Conservation (phyloP, 805 yeast species). For the Monosporozyma servazzii region DNA sequence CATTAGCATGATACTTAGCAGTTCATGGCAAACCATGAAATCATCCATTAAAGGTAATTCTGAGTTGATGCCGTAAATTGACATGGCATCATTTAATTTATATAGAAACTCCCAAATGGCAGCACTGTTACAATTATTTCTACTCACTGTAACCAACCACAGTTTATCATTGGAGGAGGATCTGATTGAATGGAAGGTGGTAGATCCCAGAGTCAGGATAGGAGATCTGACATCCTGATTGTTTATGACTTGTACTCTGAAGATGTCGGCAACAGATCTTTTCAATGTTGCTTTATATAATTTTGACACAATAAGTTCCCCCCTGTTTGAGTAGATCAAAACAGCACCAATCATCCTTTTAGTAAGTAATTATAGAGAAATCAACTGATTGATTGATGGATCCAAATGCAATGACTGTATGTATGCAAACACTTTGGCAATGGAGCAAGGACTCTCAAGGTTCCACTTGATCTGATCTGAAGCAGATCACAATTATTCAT, state of each 20-base stretch:
- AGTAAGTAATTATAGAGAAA: neutral
- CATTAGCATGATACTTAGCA: conserved; percentile 58
- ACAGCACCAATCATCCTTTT: conserved; percentile 67
- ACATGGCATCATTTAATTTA: conserved; percentile 47
- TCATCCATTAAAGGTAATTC: conserved; percentile 53
- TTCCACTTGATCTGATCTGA: neutral
- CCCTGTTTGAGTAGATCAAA: conserved; percentile 68
- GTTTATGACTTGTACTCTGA: conserved; percentile 83
- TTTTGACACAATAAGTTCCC: conserved; percentile 74
- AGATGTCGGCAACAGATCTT: conserved; percentile 74
- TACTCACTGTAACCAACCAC: conserved; percentile 82
- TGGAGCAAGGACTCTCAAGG: too few species aligned
- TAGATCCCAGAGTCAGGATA: conserved; percentile 79
- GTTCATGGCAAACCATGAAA: conserved; percentile 62
- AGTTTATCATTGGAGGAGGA: conserved; percentile 39
- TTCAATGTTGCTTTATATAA: conserved; percentile 67
- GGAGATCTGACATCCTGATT: conserved; percentile 50
- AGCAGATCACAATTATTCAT: neutral
- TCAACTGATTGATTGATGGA: too few species aligned
- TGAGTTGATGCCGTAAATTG: conserved; percentile 29
- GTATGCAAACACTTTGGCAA: too few species aligned
- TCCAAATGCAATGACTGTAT: too few species aligned
- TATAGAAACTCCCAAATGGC: conserved; percentile 70
- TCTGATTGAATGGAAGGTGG: conserved; percentile 75
- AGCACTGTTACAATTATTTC: conserved; percentile 82